Percentiles rank a stretch among this genome's conserved stretches.
Conservation (phyloP, 2,329 filamentous ascomycete genomes). For the Periconia macrospinosa region DNA sequence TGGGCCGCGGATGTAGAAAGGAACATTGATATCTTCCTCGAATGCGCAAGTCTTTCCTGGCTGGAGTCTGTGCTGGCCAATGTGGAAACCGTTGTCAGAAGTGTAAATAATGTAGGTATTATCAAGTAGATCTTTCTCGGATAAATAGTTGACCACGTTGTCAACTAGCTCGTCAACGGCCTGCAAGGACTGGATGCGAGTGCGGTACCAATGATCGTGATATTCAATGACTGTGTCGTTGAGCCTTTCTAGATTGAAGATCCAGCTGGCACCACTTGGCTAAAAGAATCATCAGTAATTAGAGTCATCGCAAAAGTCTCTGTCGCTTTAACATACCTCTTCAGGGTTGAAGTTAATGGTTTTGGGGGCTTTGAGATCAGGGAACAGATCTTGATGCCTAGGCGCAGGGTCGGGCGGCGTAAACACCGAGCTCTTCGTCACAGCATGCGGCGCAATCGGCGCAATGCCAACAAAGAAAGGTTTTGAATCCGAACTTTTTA, state of each 20-base stretch:
- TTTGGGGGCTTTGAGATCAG: constrained; percentile 60
- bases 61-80: constrained; percentile 44
- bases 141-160: constrained; percentile 46
- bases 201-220: constrained; percentile 56
- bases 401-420: constrained; percentile 59
- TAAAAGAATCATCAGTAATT: background rate
- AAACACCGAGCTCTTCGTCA: constrained; percentile 47
- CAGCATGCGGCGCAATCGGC: constrained; percentile 67
- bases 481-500: constrained; percentile 48
- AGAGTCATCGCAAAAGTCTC: background rate
- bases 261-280: constrained; percentile 51
- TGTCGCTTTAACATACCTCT: background rate
- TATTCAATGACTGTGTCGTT: constrained; percentile 52
- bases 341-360: constrained; percentile 68
- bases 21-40: constrained; percentile 46
- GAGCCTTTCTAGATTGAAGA: constrained; percentile 47
- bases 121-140: constrained; percentile 47
- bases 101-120: constrained; percentile 50
- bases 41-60: constrained; percentile 44
- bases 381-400: constrained; percentile 65
- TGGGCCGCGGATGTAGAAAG: constrained; percentile 44
- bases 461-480: constrained; percentile 70
- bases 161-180: constrained; percentile 58
- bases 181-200: constrained; percentile 54
- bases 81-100: constrained; percentile 46